phyloP scores from a whole-genome alignment of 345 rosid species.

The Hirschfeldia incana region DNA sequence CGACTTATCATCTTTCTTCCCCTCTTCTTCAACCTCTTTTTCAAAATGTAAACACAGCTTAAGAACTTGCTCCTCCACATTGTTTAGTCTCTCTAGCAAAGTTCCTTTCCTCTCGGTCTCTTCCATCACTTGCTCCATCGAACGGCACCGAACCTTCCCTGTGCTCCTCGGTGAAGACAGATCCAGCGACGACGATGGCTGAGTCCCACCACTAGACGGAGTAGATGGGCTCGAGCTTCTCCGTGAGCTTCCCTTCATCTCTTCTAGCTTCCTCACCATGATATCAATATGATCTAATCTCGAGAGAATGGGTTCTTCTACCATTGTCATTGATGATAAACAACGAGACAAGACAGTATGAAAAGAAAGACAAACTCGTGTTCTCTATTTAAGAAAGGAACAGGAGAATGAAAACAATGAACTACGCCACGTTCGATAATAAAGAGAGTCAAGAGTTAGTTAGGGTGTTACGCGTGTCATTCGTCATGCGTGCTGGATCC shows the following conservation, averaged over 20 bases:
- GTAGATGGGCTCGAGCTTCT: constrained; percentile 37
- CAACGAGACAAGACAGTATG: not conserved
- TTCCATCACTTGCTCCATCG: constrained; percentile 36
- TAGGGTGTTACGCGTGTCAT: constrained; percentile 24
- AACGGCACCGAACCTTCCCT: constrained; percentile 27
- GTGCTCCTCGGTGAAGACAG: constrained; percentile 27
- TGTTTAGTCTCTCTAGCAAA: constrained; percentile 33
- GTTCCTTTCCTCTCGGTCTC: constrained; percentile 35
- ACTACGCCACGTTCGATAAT: not conserved
- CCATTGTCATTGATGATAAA: constrained; percentile 9
- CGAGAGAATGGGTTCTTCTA: constrained; percentile 32
- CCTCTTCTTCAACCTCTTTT: constrained; percentile 21
- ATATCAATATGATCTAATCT: constrained; percentile 33
- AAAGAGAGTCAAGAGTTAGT: constrained; percentile 2
- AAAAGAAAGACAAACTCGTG: constrained; percentile 7
- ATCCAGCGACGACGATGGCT: constrained; percentile 30
- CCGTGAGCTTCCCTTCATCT: constrained; percentile 29
- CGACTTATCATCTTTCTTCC: constrained; percentile 5
- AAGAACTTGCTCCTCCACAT: constrained; percentile 39
- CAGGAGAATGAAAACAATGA: not conserved
- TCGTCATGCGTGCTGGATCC: constrained; percentile 15
- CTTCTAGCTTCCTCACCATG: constrained; percentile 32
- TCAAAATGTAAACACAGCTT: constrained; percentile 32
- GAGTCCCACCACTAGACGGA: constrained; percentile 25
- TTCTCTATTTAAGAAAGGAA: not conserved